These are phyloP conservation scores for Candolleomyces efflorescens DNA, from an alignment of 768 basidiomycete species.

Conservation along the genomic window DNA sequence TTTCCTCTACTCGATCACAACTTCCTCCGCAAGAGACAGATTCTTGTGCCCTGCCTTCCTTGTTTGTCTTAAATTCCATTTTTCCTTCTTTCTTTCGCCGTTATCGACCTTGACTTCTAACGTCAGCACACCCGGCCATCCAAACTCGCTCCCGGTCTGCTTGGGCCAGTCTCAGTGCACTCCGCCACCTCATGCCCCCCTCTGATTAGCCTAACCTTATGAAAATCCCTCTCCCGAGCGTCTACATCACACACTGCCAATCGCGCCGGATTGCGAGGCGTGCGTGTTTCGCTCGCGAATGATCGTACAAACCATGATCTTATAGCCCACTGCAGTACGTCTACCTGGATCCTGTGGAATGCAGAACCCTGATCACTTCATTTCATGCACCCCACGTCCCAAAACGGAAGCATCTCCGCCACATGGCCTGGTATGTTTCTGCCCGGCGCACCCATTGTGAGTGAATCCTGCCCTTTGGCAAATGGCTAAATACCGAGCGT, in stretches of 20 bases:
- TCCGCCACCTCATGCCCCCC: not conserved
- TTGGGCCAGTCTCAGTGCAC: not conserved
- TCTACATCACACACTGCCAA: not conserved
- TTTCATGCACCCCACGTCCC: slow-evolving; percentile 1
- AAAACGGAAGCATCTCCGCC: not conserved
- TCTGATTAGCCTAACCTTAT: not conserved
- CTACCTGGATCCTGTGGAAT: slow-evolving; percentile 23
- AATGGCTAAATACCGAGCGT: slow-evolving; percentile 20
- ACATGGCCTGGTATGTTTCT: slow-evolving; percentile 11
- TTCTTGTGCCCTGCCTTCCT: not conserved
- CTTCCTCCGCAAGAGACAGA: slow-evolving; percentile 1
- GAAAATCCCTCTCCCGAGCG: not conserved
- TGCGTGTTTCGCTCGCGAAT: slow-evolving; percentile 5
- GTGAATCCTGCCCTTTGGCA: slow-evolving; percentile 4
- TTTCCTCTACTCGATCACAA: slow-evolving; percentile 1
- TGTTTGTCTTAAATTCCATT: slow-evolving; percentile 1
- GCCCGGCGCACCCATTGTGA: slow-evolving; percentile 4
- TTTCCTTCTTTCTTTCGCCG: not conserved
- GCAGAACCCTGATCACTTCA: slow-evolving; percentile 20
- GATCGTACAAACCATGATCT: slow-evolving; percentile 11
- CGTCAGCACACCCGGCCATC: not conserved
- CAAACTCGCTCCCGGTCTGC: not conserved
- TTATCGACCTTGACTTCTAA: not conserved
- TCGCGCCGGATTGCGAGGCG: slow-evolving; percentile 1
- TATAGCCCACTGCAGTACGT: slow-evolving; percentile 16